A percentile compares a stretch with the other conserved stretches of the same genome.
phyloP scores from a whole-genome alignment of 225 moss, liverwort and hornwort genomes.

The Asterella californica region DNA sequence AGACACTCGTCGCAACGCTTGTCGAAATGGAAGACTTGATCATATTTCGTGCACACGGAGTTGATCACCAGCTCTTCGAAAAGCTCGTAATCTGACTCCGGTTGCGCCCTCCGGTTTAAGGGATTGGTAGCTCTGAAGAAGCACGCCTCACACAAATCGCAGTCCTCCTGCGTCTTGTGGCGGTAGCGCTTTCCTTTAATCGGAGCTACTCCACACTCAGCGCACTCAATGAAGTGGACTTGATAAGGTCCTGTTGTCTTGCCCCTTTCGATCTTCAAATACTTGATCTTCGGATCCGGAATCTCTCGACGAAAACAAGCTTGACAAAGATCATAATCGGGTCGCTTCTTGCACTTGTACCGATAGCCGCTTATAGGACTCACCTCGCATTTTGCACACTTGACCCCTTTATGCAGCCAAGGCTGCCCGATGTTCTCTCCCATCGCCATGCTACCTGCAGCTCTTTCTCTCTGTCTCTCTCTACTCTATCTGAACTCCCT shows the following conservation, averaged over 20 bases:
- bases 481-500: not conserved
- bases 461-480: not conserved
- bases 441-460: slow-evolving; percentile 11
- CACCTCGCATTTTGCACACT: slow-evolving; percentile 19
- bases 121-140: slow-evolving; percentile 22
- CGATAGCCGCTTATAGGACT: slow-evolving; percentile 20
- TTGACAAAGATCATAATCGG: slow-evolving; percentile 28
- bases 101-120: not conserved
- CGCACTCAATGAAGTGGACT: slow-evolving; percentile 29
- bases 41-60: slow-evolving; percentile 11
- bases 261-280: slow-evolving; percentile 23
- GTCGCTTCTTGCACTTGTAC: slow-evolving; percentile 23
- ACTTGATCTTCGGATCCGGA: slow-evolving; percentile 14
- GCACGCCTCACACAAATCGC: slow-evolving; percentile 27
- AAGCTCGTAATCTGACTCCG: slow-evolving; percentile 21
- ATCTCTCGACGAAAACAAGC: slow-evolving; percentile 26
- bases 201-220: slow-evolving; percentile 27
- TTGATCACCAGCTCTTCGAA: slow-evolving; percentile 18
- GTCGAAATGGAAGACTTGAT: slow-evolving; percentile 26
- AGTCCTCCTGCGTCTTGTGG: slow-evolving; percentile 23
- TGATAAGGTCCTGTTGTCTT: slow-evolving; percentile 22
- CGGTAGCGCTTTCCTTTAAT: slow-evolving; percentile 29
- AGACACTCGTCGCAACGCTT: slow-evolving; percentile 24
- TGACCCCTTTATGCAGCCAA: slow-evolving; percentile 23
- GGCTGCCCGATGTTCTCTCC: slow-evolving; percentile 24